Percentiles rank a stretch among this genome's conserved stretches.
Conservation (phyloP, 2,329 filamentous ascomycete species). For the Ceratocystis albifundus region DNA sequence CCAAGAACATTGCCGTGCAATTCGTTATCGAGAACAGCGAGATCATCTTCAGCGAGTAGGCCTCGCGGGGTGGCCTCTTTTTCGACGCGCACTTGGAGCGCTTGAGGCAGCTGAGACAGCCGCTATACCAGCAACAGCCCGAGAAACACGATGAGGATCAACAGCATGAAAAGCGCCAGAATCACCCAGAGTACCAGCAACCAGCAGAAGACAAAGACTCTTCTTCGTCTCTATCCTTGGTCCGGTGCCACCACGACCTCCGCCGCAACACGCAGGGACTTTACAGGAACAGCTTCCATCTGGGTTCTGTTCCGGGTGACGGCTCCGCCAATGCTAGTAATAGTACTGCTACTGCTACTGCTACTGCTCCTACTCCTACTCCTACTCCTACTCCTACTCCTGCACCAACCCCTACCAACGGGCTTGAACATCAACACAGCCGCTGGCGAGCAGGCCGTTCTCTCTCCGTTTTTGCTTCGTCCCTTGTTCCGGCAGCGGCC, state of each 20-base stretch:
- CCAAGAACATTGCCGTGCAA: slow-evolving; percentile 84
- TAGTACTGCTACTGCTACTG: not conserved
- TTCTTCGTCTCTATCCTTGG: not conserved
- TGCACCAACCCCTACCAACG: no score
- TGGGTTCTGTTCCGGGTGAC: not conserved
- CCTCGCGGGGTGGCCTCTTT: slow-evolving; percentile 19
- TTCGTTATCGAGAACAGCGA: slow-evolving; percentile 86
- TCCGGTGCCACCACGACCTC: slow-evolving; percentile 19
- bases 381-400: not conserved
- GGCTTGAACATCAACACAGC: not conserved
- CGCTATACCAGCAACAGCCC: not conserved
- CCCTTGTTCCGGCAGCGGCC: not conserved
- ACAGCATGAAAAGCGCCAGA: slow-evolving; percentile 9
- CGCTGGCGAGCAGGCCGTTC: not conserved
- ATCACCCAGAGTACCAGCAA: not conserved
- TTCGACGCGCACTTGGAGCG: slow-evolving; percentile 1
- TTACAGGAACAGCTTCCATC: not conserved
- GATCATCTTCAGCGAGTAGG: slow-evolving; percentile 55
- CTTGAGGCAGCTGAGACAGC: not conserved
- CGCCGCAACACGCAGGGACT: not conserved
- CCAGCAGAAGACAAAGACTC: not conserved
- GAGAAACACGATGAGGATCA: not conserved
- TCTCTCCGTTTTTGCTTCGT: not conserved
- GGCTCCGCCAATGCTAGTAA: not conserved
- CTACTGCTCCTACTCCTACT: not conserved